Evolutionary conservation across 2,329 filamentous ascomycete species (phyloP).

Genomic region (Penicillium hordei): DNA sequence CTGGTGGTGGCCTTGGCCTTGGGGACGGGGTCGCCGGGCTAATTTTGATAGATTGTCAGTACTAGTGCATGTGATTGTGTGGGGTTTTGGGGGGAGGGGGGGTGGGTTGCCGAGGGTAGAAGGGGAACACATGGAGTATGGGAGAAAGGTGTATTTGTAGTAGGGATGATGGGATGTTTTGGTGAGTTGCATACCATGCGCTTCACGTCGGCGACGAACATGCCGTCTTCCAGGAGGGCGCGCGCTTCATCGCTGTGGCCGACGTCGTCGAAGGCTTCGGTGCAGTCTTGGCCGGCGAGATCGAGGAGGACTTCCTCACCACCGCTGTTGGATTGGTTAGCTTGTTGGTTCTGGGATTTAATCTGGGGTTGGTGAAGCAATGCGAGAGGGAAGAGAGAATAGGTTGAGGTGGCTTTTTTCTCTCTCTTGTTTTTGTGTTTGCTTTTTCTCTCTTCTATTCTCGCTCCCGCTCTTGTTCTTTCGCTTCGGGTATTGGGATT

Average conservation of each 20-base stretch:
- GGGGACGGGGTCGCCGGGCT: conserved; percentile 75
- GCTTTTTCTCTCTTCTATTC: background rate
- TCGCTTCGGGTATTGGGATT: background rate
- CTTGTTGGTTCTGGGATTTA: background rate
- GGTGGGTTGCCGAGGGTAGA: background rate
- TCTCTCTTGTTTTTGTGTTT: background rate
- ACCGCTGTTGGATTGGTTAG: conserved; percentile 61
- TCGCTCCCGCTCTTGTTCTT: background rate
- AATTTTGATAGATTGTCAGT: background rate
- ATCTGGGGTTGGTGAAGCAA: background rate
- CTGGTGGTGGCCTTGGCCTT: conserved; percentile 56
- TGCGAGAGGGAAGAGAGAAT: background rate
- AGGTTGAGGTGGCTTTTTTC: background rate
- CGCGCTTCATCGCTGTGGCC: conserved; percentile 98
- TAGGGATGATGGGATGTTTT: background rate
- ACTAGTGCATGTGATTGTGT: conserved; percentile 5
- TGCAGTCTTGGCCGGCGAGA: conserved; percentile 91
- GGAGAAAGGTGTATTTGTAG: background rate
- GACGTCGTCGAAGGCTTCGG: conserved; percentile 98
- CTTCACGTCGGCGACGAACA: conserved; percentile 76
- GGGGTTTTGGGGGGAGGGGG: background rate
- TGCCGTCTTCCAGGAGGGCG: conserved; percentile 74
- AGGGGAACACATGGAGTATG: background rate
- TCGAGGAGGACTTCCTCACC: conserved; percentile 98
- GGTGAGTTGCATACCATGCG: conserved; percentile 62